Evolutionary conservation across 495 filamentous ascomycete genomes (phyloP), one percentile per base, ranked within the genome.

Genomic region (Gamarada debralockiae): DNA sequence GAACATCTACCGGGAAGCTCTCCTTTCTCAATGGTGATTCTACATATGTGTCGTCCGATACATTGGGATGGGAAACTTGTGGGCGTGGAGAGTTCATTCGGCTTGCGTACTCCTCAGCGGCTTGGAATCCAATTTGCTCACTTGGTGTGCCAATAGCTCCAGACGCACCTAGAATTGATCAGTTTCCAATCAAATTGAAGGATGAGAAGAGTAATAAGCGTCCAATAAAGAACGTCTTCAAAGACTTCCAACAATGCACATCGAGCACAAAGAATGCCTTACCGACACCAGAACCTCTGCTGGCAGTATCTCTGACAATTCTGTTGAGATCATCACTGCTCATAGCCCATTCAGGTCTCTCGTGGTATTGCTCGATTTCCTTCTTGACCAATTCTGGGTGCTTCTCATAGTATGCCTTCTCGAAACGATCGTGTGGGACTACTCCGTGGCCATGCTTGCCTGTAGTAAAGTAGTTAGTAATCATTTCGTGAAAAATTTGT

Each of bases 311-410:
- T 40, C 81, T 75, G 44, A 97, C 92, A 57, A 96, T 84, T 72
- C 89, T 90, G 69, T 95, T 95, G 60, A 99, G 72, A 61, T 96
- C 89, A 38, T 90, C 88, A 55, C 87, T 91, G 67, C 89, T 95
- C 80, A 96, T 74, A 53, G 89, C 90, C 75, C 85, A 93, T 70
- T 92, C 85, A 40, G 83, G 81, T 51, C 84, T 76, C 21, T 80
- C 81, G 24, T 47, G 44, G 17, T 84, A 80, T 50, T 56, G 52
- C 10, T 82, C 81, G 48, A 75, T 67, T 64, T 89, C 87, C 71
- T 93, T 90, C 65, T 82, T 82, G 18, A 78, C 75, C 20, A 83
- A 73, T 48, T 95, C 90, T 1, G 90, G 90, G 64, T 95, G 90
- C 67, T 92, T 96, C 50, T 87, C 83, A 56, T 90, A 92, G 80